Evolutionary conservation across 805 yeast species (phyloP).

Genomic region (Jamesozyma gamospora): DNA sequence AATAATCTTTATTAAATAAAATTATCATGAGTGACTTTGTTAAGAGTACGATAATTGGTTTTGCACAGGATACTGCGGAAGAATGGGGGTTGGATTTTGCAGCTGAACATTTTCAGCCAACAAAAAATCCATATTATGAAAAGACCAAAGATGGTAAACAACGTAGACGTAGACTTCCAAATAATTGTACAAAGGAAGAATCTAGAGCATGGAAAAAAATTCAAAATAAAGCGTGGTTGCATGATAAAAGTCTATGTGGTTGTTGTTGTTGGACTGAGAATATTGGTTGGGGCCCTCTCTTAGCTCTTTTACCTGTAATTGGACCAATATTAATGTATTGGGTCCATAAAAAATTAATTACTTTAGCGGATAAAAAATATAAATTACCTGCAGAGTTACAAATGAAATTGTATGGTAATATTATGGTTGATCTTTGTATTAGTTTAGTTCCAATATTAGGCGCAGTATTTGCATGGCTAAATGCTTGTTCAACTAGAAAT

Average conservation of each 20-base stretch:
- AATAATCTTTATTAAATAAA: background rate
- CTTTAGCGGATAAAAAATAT: conserved; percentile 45
- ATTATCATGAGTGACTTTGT: conserved; percentile 1
- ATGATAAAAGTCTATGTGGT: conserved; percentile 77
- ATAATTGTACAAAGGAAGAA: conserved; percentile 46
- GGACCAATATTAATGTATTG: conserved; percentile 80
- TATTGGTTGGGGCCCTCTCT: conserved; percentile 66
- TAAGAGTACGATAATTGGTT: conserved; percentile 4
- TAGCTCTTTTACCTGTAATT: conserved; percentile 64
- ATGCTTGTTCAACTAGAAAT: conserved; percentile 81
- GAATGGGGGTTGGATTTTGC: conserved; percentile 20
- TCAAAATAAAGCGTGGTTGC: conserved; percentile 76
- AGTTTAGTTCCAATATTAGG: conserved; percentile 79
- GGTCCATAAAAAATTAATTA: conserved; percentile 58
- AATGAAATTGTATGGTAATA: conserved; percentile 68
- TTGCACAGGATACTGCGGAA: conserved; percentile 11
- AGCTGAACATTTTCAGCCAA: conserved; percentile 25
- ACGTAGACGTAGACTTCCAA: conserved; percentile 36
- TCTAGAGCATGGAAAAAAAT: conserved; percentile 59
- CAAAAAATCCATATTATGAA: conserved; percentile 52
- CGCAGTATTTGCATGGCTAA: conserved; percentile 64
- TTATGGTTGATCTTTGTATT: conserved; percentile 61
- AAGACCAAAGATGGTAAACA: conserved; percentile 38
- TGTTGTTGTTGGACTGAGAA: conserved; percentile 57
- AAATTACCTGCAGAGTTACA: conserved; percentile 48